Conservation (phyloP, 495 filamentous ascomycete species). For the Hypoxylon lenormandii region DNA sequence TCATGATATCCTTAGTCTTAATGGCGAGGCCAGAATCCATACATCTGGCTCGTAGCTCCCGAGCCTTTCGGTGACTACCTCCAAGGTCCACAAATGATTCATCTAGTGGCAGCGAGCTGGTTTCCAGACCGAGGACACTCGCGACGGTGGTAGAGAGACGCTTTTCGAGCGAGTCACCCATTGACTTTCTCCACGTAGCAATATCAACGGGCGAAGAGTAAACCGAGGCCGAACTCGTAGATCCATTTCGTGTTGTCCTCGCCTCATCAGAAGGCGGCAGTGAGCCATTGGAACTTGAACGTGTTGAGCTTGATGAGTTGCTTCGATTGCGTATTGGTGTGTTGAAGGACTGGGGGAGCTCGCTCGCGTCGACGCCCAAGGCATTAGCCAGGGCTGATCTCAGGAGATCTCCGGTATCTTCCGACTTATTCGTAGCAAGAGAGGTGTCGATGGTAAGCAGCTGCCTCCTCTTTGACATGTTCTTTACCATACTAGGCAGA, state of each 20-base stretch:
- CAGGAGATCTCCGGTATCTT: slow-evolving; percentile 18
- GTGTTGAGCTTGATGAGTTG: slow-evolving; percentile 16
- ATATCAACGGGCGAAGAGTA: slow-evolving; percentile 26
- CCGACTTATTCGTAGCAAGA: slow-evolving; percentile 2
- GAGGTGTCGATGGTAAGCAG: slow-evolving; percentile 20
- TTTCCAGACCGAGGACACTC: slow-evolving; percentile 49
- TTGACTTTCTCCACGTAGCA: slow-evolving; percentile 25
- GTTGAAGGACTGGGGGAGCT: slow-evolving; percentile 41
- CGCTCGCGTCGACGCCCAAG: slow-evolving; percentile 42
- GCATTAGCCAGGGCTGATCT: slow-evolving; percentile 47
- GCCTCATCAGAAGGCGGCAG: neutral
- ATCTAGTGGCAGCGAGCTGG: slow-evolving; percentile 41
- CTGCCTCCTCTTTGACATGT: slow-evolving; percentile 10
- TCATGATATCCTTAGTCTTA: slow-evolving; percentile 56
- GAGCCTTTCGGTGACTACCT: slow-evolving; percentile 53
- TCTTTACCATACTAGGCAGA: neutral
- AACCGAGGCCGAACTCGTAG: slow-evolving; percentile 23
- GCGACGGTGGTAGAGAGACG: slow-evolving; percentile 51
- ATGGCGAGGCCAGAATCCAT: slow-evolving; percentile 54
- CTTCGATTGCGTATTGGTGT: slow-evolving; percentile 4
- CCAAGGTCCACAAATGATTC: slow-evolving; percentile 59
- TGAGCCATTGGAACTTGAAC: slow-evolving; percentile 26
- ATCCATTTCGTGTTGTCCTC: neutral
- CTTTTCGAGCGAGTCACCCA: slow-evolving; percentile 47
- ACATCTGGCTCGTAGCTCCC: slow-evolving; percentile 51